These are phyloP conservation scores for Exophiala mesophila DNA, from an alignment of 2,329 filamentous ascomycete genomes.

Conservation along the genomic window DNA sequence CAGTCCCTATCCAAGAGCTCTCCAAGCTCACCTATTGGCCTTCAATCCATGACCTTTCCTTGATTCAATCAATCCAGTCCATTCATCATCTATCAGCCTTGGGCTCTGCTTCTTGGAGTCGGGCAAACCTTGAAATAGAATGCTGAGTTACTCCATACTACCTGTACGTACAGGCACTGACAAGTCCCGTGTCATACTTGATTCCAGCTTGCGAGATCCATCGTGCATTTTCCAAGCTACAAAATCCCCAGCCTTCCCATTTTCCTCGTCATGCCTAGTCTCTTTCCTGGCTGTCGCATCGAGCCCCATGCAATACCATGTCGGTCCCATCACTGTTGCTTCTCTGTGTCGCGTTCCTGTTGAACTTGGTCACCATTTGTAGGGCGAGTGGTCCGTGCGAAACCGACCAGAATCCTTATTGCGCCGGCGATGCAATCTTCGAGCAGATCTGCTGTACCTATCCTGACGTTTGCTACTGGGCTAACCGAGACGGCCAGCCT, in stretches of 20 bases:
- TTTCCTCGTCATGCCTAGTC: conserved; percentile 10
- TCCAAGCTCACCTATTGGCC: conserved; percentile 13
- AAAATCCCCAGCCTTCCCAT: conserved; percentile 23
- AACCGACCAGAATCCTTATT: conserved; percentile 27
- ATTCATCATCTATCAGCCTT: conserved; percentile 7
- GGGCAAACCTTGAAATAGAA: conserved; percentile 6
- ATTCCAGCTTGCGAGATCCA: conserved; percentile 6
- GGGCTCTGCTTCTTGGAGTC: conserved; percentile 1
- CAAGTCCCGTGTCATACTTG: conserved; percentile 5
- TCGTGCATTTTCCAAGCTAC: conserved; percentile 5
- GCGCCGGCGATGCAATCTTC: conserved; percentile 22
- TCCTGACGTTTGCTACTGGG: conserved; percentile 28
- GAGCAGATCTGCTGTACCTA: conserved; percentile 25
- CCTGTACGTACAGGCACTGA: too few species aligned
- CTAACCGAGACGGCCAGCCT: conserved; percentile 25
- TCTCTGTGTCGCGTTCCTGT: neutral
- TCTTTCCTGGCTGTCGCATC: conserved; percentile 6
- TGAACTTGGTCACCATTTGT: neutral
- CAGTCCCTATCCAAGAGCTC: neutral
- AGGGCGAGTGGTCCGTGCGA: conserved; percentile 12
- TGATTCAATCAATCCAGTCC: neutral
- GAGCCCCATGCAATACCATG: neutral
- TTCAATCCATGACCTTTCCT: conserved; percentile 1
- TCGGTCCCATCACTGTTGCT: neutral
- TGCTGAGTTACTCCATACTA: too few species aligned